phyloP scores from a whole-genome alignment of 1,284 basidiomycete species.

The Dichomitus squalens region DNA sequence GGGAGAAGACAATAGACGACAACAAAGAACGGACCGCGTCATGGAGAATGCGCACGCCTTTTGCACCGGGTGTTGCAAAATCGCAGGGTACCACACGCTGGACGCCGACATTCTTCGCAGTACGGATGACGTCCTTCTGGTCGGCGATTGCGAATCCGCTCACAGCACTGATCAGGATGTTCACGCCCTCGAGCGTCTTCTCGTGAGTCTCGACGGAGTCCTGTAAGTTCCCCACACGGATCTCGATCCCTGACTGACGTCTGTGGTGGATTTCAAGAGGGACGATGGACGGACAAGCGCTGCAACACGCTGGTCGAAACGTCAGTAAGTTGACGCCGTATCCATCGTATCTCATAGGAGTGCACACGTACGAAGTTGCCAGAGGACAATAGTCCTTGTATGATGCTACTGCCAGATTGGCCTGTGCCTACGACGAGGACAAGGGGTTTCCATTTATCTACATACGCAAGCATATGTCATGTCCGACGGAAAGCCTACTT shows the following conservation, averaged over 20 bases:
- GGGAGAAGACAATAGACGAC: no score
- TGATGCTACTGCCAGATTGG: no score
- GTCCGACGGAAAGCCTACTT: no score
- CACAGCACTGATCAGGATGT: constrained; percentile 8
- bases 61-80: constrained; percentile 15
- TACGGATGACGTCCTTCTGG: constrained; percentile 15
- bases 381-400: no score
- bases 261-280: neutral
- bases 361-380: no score
- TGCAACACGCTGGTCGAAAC: neutral
- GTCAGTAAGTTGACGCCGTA: neutral
- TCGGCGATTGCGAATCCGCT: neutral
- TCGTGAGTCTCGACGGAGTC: neutral
- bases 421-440: no score
- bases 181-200: constrained; percentile 6
- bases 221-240: neutral
- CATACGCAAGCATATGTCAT: no score
- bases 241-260: neutral
- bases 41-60: constrained; percentile 10
- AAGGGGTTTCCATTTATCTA: no score
- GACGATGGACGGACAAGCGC: neutral
- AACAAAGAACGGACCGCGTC: constrained; percentile 24
- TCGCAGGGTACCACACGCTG: constrained; percentile 11
- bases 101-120: constrained; percentile 13
- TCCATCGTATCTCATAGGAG: no score